Evolutionary conservation across 352 stramenopile species (phyloP).

Genomic region (Phytophthora nicotianae): DNA sequence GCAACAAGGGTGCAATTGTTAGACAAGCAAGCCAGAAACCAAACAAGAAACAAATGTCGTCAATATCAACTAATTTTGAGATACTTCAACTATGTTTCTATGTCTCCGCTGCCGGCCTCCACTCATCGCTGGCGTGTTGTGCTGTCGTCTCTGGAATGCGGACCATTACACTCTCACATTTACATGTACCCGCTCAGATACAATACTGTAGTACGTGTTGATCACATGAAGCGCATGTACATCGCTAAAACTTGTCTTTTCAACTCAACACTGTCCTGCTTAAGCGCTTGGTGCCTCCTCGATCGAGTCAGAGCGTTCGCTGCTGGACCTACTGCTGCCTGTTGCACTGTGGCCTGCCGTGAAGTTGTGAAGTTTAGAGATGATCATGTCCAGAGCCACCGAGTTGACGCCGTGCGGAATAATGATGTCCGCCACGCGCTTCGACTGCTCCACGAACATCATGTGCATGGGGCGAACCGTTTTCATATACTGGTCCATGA

Average conservation of each 20-base stretch:
- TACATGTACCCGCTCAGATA: constrained; percentile 19
- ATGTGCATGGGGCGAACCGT: constrained; percentile 99
- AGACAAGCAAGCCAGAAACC: too few species aligned
- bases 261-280: constrained; percentile 17
- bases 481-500: constrained; percentile 97
- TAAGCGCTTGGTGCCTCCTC: constrained; percentile 28
- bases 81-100: neutral
- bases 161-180: constrained; percentile 22
- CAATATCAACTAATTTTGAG: too few species aligned
- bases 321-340: constrained; percentile 47
- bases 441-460: constrained; percentile 97
- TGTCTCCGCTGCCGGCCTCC: constrained; percentile 5
- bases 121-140: constrained; percentile 16
- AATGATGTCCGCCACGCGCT: constrained; percentile 95
- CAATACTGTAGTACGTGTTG: constrained; percentile 22
- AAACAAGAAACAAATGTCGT: too few species aligned
- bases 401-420: constrained; percentile 94
- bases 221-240: constrained; percentile 20
- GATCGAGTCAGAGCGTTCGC: constrained; percentile 56
- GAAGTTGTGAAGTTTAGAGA: constrained; percentile 89
- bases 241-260: constrained; percentile 28
- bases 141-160: constrained; percentile 13
- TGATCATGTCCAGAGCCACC: constrained; percentile 94
- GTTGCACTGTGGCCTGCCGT: constrained; percentile 43
- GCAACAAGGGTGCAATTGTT: too few species aligned